Conservation (phyloP, 306 rosid genomes). For the Rosa chinensis region DNA sequence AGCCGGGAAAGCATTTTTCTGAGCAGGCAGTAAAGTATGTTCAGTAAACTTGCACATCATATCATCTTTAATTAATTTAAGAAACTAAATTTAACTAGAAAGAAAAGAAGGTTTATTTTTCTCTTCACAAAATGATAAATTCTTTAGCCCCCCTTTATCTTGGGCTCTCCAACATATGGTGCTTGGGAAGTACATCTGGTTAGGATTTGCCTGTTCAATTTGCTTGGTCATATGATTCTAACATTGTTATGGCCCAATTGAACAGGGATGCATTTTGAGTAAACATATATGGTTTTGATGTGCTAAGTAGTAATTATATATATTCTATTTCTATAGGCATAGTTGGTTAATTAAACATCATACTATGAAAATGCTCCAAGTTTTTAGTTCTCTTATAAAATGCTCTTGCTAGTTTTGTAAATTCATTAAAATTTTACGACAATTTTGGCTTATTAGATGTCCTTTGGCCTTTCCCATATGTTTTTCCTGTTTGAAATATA, state of each 20-base stretch:
- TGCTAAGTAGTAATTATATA: not conserved
- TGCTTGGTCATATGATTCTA: not conserved
- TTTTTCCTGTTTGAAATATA: not conserved
- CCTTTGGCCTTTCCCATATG: not conserved
- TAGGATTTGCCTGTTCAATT: not conserved
- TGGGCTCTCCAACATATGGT: not conserved
- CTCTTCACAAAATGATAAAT: not conserved
- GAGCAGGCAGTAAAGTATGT: conserved; percentile 99
- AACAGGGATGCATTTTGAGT: not conserved
- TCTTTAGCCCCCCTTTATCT: not conserved
- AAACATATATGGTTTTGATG: not conserved
- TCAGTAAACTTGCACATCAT: conserved; percentile 23
- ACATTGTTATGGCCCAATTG: not conserved
- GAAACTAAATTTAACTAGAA: not conserved
- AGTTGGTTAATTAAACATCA: not conserved
- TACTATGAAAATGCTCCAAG: not conserved
- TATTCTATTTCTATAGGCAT: not conserved
- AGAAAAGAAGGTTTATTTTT: not conserved
- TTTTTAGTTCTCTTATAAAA: not conserved
- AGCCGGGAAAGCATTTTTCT: conserved; percentile 94
- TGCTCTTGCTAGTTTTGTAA: not conserved
- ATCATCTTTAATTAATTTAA: not conserved
- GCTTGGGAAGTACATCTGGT: not conserved
- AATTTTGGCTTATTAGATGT: not conserved
- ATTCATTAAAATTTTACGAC: not conserved